These are phyloP conservation scores for Nakazawaea ishiwadae DNA, from an alignment of 805 yeast species.

Conservation along the genomic window DNA sequence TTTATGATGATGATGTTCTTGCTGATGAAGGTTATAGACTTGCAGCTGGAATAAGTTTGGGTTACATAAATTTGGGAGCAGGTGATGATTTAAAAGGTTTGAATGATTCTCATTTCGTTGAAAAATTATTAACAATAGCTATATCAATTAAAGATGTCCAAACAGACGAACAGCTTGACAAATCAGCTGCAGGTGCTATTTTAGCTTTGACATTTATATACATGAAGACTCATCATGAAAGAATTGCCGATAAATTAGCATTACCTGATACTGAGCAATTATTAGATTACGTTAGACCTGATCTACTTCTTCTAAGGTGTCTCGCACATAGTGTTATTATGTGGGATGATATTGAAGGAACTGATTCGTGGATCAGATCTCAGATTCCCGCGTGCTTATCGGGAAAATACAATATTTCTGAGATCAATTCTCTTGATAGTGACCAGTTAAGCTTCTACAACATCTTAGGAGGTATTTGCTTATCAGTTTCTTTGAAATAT, in stretches of 20 bases:
- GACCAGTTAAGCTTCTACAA: constrained; percentile 61
- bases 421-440: constrained; percentile 38
- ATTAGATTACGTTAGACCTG: constrained; percentile 75
- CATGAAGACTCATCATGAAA: constrained; percentile 56
- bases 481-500: constrained; percentile 69
- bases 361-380: constrained; percentile 49
- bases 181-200: constrained; percentile 69
- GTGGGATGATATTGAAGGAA: constrained; percentile 61
- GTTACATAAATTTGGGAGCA: constrained; percentile 75
- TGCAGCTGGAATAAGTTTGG: constrained; percentile 86
- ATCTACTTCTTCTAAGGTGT: constrained; percentile 60
- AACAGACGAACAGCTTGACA: constrained; percentile 51
- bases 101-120: constrained; percentile 61
- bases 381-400: constrained; percentile 49
- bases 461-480: constrained; percentile 67
- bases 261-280: constrained; percentile 58
- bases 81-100: constrained; percentile 58
- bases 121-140: constrained; percentile 53
- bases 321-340: constrained; percentile 60
- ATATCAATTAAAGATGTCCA: constrained; percentile 59
- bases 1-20: constrained; percentile 48
- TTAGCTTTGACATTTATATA: constrained; percentile 72
- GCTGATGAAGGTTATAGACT: constrained; percentile 78
- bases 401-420: constrained; percentile 23
- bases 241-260: constrained; percentile 56